Percentiles rank a stretch among this genome's conserved stretches.
Evolutionary conservation across 352 stramenopile species (phyloP).

Genomic region (Globisporangium mamillatum): DNA sequence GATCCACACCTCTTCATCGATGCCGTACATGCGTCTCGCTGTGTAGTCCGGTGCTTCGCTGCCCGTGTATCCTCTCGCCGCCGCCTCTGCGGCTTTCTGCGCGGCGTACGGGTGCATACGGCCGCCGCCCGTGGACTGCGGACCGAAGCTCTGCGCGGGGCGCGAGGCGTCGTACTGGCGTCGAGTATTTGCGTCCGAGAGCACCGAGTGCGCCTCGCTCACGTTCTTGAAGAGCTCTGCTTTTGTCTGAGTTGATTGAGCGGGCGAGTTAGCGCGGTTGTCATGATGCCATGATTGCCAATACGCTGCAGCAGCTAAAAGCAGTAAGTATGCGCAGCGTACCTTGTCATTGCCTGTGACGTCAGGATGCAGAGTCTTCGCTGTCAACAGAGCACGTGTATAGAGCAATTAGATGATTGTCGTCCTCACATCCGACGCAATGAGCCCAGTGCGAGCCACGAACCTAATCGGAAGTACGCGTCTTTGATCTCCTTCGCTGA

Average conservation of each 20-base stretch:
- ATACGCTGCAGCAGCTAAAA: no score
- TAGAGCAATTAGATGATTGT: no score
- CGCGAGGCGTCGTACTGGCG: slow-evolving; percentile 63
- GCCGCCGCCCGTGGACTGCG: slow-evolving; percentile 37
- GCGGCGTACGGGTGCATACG: slow-evolving; percentile 58
- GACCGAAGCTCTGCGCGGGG: slow-evolving; percentile 39
- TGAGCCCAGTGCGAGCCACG: background rate
- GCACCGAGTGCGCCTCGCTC: slow-evolving; percentile 72
- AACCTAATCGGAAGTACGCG: slow-evolving; percentile 78
- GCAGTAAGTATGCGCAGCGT: background rate
- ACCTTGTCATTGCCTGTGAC: slow-evolving; percentile 76
- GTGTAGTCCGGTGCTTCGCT: slow-evolving; percentile 11
- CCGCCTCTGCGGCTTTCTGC: slow-evolving; percentile 28
- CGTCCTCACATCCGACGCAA: background rate
- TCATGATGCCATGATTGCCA: no score
- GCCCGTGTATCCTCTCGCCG: slow-evolving; percentile 21
- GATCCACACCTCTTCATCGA: slow-evolving; percentile 84
- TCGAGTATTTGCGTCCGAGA: slow-evolving; percentile 60
- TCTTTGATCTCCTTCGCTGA: slow-evolving; percentile 75
- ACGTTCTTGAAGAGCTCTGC: slow-evolving; percentile 85
- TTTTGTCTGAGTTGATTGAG: slow-evolving; percentile 41
- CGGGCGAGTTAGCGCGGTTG: background rate
- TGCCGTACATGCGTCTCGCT: slow-evolving; percentile 46
- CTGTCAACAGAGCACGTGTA: slow-evolving; percentile 18
- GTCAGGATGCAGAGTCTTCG: slow-evolving; percentile 84